A percentile compares a stretch with the other conserved stretches of the same genome.
Evolutionary conservation across 305 asterid genomes (phyloP).

Genomic region (Lippia alba): DNA sequence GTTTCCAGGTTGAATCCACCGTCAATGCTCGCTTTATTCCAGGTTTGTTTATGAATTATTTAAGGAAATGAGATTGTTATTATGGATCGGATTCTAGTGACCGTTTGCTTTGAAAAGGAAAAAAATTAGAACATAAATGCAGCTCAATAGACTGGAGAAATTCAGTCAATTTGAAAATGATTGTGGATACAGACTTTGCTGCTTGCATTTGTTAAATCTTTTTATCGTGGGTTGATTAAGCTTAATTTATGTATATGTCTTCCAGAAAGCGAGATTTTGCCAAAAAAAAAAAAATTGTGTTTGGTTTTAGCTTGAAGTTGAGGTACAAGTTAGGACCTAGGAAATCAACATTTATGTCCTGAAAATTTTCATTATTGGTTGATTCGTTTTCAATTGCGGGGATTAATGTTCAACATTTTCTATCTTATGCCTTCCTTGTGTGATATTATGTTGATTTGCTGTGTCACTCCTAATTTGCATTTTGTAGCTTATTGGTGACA

Average conservation of each 20-base stretch:
- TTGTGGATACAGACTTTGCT: neutral
- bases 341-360: slow-evolving; percentile 3
- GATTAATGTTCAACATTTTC: neutral
- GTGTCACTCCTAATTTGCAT: neutral
- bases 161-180: no score
- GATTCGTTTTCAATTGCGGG: neutral
- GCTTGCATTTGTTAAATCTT: neutral
- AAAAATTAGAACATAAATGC: no score
- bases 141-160: no score
- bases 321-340: neutral
- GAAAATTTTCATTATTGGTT: neutral
- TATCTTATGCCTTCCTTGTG: neutral
- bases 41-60: slow-evolving; percentile 23
- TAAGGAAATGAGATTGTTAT: neutral
- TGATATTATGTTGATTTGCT: neutral
- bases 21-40: slow-evolving; percentile 1
- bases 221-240: no score
- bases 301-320: neutral
- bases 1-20: slow-evolving; percentile 26
- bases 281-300: neutral
- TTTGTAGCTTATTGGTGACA: neutral
- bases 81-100: neutral
- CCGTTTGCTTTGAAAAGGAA: neutral
- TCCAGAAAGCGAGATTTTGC: neutral
- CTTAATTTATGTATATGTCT: neutral